Base-by-base conservation (phyloP, 1,139 yeast genomes). In the Kodamaea alishanica region DNA sequence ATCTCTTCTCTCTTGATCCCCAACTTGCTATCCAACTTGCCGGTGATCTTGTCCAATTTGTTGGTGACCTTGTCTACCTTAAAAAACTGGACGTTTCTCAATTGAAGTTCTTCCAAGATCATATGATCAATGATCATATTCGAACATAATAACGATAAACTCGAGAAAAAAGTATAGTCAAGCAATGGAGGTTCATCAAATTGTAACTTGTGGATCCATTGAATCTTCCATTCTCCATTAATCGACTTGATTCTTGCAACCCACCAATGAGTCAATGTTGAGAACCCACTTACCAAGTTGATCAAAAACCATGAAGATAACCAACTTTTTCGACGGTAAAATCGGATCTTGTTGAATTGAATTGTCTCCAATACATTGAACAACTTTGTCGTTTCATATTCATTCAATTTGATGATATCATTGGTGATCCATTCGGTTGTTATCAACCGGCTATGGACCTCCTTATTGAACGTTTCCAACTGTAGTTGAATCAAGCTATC, bases 261-360 rank as follows among this genome's bases (percentile, higher is more conserved):
- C 74, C 81, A 83, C 68, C 86, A 75, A 40, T 71, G 67, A 6
- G 79, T 63, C 11, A 70, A 67, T 1, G 77, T 66, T 29, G 65
- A 72, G 40, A 67, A 60, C 31, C 79, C 72, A 58, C 66, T 55
- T 3, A 73, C 59, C 37, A 72, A 61, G 34, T 63, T 66, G 5
- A 81, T 72, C 35, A 84, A 58, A 54, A 80, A 80, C 90, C 90
- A 84, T 40, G 81, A 77, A 2, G 78, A 63, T 1, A 89, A 88
- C 90, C 90, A 84, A 43, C 75, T 81, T 38, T 75, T 75, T 37
- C 84, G 66, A 20, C 85, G 69, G 53, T 77, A 83, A 40, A 79
- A 72, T 45, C 71, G 78, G 33, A 45, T 41, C 32, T 48, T 41
- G 42, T 41, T 33, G 29, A 32, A 24, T 2, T 15, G 20, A 15